Percentiles rank a stretch among this genome's conserved stretches.
Evolutionary conservation across 441 rosid species (phyloP).

Genomic region (Croton laevigatus): DNA sequence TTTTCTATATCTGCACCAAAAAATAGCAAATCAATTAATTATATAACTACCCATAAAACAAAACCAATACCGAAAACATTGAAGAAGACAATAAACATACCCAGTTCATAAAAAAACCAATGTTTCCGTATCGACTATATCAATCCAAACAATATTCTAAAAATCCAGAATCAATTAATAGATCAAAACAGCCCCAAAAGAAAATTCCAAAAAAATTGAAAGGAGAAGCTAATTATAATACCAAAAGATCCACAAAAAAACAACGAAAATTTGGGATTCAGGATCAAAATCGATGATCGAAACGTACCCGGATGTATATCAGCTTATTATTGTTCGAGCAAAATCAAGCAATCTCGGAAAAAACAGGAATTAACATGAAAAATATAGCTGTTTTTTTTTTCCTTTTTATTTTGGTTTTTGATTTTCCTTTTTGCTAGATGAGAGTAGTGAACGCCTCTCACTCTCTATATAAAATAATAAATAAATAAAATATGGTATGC

Average conservation of each 20-base stretch:
- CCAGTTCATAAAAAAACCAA: slow-evolving; percentile 23
- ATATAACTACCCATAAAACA: slow-evolving; percentile 16
- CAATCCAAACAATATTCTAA: slow-evolving; percentile 24
- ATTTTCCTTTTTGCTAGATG: background rate
- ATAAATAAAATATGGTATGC: background rate
- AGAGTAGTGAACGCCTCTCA: slow-evolving; percentile 6
- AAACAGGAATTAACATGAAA: slow-evolving; percentile 1
- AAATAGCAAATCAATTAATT: slow-evolving; percentile 25
- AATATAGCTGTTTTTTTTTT: background rate
- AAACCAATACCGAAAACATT: slow-evolving; percentile 24
- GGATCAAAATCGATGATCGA: slow-evolving; percentile 27
- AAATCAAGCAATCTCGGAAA: slow-evolving; percentile 38
- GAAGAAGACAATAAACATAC: slow-evolving; percentile 12
- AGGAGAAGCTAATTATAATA: background rate
- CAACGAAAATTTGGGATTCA: slow-evolving; percentile 17
- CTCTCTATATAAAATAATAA: slow-evolving; percentile 5
- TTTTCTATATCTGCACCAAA: slow-evolving; percentile 21
- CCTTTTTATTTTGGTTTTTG: background rate
- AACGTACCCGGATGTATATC: slow-evolving; percentile 28
- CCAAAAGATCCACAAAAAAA: slow-evolving; percentile 22
- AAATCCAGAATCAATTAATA: slow-evolving; percentile 25
- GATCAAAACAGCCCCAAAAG: slow-evolving; percentile 29
- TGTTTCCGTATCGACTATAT: background rate
- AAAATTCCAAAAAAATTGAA: background rate
- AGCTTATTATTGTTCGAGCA: slow-evolving; percentile 22